These are phyloP conservation scores for Acephala macrosclerotiorum DNA, from an alignment of 2,329 filamentous ascomycete species.

Conservation along the genomic window DNA sequence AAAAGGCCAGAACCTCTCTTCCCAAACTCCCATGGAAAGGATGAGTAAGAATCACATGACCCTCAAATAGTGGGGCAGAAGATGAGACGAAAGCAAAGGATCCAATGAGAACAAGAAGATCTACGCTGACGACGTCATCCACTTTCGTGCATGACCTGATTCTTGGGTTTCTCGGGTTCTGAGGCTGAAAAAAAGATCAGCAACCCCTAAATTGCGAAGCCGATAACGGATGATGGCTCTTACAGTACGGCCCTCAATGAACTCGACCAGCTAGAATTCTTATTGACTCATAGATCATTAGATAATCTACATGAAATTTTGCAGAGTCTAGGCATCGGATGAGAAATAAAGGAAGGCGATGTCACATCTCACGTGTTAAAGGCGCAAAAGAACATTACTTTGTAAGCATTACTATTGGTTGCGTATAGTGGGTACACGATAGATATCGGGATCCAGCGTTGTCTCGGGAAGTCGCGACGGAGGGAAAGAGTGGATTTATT, in stretches of 20 bases:
- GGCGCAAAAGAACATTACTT: background rate
- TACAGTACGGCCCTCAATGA: too few relatives aligned
- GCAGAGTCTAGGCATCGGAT: background rate
- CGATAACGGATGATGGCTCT: background rate
- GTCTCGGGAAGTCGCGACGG: constrained; percentile 2
- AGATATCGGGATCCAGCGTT: constrained; percentile 1
- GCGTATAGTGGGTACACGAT: background rate
- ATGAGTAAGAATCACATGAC: background rate
- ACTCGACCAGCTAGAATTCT: too few relatives aligned
- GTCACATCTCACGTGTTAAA: background rate
- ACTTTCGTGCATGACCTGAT: background rate
- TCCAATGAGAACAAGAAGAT: background rate
- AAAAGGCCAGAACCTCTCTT: too few relatives aligned
- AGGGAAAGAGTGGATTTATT: background rate
- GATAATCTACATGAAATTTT: background rate
- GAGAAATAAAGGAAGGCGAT: background rate
- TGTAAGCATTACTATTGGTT: background rate
- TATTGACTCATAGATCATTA: too few relatives aligned
- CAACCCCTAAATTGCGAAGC: background rate
- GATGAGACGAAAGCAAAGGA: background rate
- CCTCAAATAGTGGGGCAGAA: background rate
- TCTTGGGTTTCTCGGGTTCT: background rate
- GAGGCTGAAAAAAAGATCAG: background rate
- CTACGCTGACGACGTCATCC: background rate
- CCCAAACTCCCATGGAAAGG: background rate